A percentile compares a stretch with the other conserved stretches of the same genome.
Conservation (phyloP, 768 basidiomycete genomes). For the Lactarius psammicola region DNA sequence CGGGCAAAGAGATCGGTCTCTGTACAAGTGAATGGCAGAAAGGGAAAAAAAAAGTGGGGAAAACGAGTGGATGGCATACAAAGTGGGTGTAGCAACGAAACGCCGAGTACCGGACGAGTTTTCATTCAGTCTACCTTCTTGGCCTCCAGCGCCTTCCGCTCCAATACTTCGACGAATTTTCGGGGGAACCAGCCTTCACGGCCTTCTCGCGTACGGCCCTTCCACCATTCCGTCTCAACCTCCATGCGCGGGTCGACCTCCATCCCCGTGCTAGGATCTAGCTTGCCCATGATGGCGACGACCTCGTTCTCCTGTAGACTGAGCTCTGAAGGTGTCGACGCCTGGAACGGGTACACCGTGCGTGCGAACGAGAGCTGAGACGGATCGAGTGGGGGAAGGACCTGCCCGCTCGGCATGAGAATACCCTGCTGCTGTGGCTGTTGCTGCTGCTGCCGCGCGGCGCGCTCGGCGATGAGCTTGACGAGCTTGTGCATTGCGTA, state of each 20-base stretch:
- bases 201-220: constrained; percentile 87
- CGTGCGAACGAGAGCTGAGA: constrained; percentile 80
- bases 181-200: constrained; percentile 93
- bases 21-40: neutral
- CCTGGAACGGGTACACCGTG: constrained; percentile 73
- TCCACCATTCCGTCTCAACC: constrained; percentile 85
- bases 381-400: constrained; percentile 69
- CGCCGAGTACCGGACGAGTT: neutral
- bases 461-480: constrained; percentile 66
- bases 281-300: constrained; percentile 83
- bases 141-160: constrained; percentile 41
- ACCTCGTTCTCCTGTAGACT: constrained; percentile 85
- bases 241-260: constrained; percentile 66
- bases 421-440: constrained; percentile 36
- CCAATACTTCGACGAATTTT: constrained; percentile 80
- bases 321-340: constrained; percentile 75
- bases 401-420: constrained; percentile 38
- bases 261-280: constrained; percentile 64
- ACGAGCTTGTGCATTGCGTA: constrained; percentile 92
- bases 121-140: constrained; percentile 43
- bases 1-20: neutral
- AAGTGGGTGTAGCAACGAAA: neutral
- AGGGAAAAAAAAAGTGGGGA: neutral
- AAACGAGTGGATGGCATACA: neutral
- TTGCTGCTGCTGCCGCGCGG: constrained; percentile 44